These are phyloP conservation scores for Candida gigantensis DNA, from an alignment of 1,139 yeast genomes.

Conservation along the genomic window DNA sequence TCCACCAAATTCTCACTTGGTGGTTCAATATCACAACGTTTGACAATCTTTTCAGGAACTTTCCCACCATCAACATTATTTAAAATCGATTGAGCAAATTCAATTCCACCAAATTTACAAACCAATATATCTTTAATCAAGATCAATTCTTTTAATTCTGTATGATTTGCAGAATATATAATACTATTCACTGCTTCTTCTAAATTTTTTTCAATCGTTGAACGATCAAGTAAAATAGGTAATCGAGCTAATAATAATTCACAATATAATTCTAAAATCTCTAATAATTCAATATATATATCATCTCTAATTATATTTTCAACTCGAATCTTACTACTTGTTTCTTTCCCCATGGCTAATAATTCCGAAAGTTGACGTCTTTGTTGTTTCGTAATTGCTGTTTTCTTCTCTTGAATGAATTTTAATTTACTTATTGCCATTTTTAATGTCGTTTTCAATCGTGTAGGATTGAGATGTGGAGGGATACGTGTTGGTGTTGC, in stretches of 20 bases:
- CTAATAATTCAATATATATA: constrained; percentile 77
- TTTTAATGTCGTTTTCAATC: constrained; percentile 70
- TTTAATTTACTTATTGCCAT: constrained; percentile 82
- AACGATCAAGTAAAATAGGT: constrained; percentile 50
- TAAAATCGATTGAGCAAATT: constrained; percentile 60
- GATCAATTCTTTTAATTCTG: constrained; percentile 74
- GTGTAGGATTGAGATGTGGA: constrained; percentile 36
- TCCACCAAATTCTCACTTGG: constrained; percentile 68
- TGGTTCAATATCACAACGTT: constrained; percentile 65
- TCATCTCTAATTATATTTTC: constrained; percentile 88
- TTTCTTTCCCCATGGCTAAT: constrained; percentile 69
- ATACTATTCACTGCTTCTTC: constrained; percentile 75
- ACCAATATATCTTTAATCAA: constrained; percentile 63
- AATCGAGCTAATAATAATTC: constrained; percentile 80
- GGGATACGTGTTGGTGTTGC: constrained; percentile 23
- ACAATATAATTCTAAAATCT: constrained; percentile 78
- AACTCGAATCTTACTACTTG: constrained; percentile 81
- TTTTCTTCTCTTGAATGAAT: constrained; percentile 78
- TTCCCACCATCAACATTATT: constrained; percentile 52
- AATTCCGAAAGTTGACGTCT: constrained; percentile 76
- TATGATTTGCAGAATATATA: constrained; percentile 67
- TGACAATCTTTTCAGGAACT: constrained; percentile 66
- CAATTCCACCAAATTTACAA: constrained; percentile 57
- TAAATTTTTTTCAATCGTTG: constrained; percentile 60
- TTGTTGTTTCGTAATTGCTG: constrained; percentile 80